Evolutionary conservation across 768 basidiomycete genomes (phyloP).

Genomic region (Chalciporus pseudorubinellus): DNA sequence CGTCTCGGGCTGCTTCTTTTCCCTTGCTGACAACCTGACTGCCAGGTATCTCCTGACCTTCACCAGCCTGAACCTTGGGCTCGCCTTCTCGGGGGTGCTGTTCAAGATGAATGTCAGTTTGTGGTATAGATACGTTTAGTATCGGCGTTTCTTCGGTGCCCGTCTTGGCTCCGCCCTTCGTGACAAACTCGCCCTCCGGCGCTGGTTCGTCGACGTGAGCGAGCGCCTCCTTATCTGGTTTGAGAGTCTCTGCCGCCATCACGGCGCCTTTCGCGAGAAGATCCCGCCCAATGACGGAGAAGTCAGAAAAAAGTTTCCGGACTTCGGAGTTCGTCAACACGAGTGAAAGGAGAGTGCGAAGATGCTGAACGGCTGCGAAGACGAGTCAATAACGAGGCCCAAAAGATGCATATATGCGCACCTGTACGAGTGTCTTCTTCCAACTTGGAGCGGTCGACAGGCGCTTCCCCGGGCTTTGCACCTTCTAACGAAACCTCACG

Average conservation of each 20-base stretch:
- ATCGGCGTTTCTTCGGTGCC: conserved; percentile 47
- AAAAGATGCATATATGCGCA: conserved; percentile 24
- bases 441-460: conserved; percentile 53
- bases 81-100: conserved; percentile 54
- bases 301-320: conserved; percentile 82
- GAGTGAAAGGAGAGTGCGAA: conserved; percentile 84
- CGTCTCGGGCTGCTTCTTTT: conserved; percentile 11
- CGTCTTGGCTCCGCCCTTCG: conserved; percentile 40
- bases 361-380: conserved; percentile 72
- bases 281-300: conserved; percentile 76
- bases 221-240: conserved; percentile 63
- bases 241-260: conserved; percentile 67
- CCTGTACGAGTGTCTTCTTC: conserved; percentile 64
- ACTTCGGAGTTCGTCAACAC: conserved; percentile 92
- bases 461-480: conserved; percentile 38
- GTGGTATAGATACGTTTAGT: conserved; percentile 45
- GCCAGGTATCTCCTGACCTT: conserved; percentile 34
- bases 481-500: conserved; percentile 42
- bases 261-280: conserved; percentile 71
- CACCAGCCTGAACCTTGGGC: conserved; percentile 29
- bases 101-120: conserved; percentile 39
- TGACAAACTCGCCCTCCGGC: conserved; percentile 64
- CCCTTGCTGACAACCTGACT: conserved; percentile 22
- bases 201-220: conserved; percentile 67
- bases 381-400: conserved; percentile 7